Evolutionary conservation across 441 rosid genomes (phyloP), one percentile per base, ranked within the genome.

Genomic region (Pelargonium australe): DNA sequence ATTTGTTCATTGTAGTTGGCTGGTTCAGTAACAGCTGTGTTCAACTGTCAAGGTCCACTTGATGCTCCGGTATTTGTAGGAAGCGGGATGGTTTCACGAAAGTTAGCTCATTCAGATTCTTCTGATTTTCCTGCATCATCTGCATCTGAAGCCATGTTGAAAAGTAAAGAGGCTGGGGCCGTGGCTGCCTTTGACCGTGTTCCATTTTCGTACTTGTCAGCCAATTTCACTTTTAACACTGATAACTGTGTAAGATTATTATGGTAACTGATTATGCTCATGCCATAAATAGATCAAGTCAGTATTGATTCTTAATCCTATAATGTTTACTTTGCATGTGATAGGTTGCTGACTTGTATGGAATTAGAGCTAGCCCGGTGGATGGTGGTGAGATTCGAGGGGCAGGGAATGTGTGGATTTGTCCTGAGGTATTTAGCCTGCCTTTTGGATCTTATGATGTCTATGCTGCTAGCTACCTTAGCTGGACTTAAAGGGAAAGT

Each of bases 371-470:
- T 77, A 90, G 84, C 82, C 95, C 92, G 83, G 99, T 95, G 70
- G 99, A 95, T 85, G 99, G 99, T 75, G 98, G 99, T 73, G 99
- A 95, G 77, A 90, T 95, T 83, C 89, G 99, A 64, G 99, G 99
- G 71, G 99, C 99, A 43, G 99, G 99, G 76, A 95, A 95, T 86
- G 98, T 97, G 66, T 95, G 99, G 99, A 81, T 95, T 68, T 95
- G 97, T 78, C 98, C 91, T 7, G 99, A 95, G 96, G 99, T 95
- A 81, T 69, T 70, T 34, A 75, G 43, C 60, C 43, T 64, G 65
- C 16, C 41, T 61, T 14, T 31, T 23, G 25, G 40, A 44, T 12
- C 69, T 73, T 37, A 12, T 34, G 41, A 37, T 23, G 66, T 55
- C 8, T 37, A 37, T 37, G 43, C 7, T 34, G 40, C 40, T 34